Conservation (phyloP, 331 rosid species). For the Rhamnella rubrinervis region DNA sequence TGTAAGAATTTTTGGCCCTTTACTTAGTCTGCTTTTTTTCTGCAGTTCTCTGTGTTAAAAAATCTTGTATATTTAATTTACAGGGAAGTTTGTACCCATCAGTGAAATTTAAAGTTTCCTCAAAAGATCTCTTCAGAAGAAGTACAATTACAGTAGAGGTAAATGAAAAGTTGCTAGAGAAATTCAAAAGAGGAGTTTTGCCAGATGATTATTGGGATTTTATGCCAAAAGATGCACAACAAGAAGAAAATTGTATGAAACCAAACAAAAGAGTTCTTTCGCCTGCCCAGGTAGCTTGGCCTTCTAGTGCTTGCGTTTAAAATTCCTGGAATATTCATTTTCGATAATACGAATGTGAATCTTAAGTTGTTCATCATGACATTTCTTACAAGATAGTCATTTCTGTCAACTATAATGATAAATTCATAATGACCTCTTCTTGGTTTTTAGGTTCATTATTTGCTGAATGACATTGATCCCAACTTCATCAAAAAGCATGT, state of each 20-base stretch:
- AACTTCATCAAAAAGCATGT: conserved; percentile 56
- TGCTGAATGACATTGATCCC: conserved; percentile 67
- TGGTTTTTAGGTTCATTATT: conserved; percentile 59
- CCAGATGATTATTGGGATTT: conserved; percentile 85
- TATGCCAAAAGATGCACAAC: conserved; percentile 60
- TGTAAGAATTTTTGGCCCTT: conserved; percentile 58
- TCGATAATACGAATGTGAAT: background rate
- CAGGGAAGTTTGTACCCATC: conserved; percentile 75
- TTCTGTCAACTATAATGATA: conserved; percentile 8
- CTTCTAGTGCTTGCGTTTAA: background rate
- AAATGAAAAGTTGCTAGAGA: conserved; percentile 41
- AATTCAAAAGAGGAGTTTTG: conserved; percentile 27
- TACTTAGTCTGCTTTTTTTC: background rate
- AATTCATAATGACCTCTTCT: conserved; percentile 17
- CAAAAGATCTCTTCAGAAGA: conserved; percentile 60
- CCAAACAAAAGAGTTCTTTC: conserved; percentile 69
- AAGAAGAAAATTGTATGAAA: conserved; percentile 49
- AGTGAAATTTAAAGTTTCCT: conserved; percentile 75
- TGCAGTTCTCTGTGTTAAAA: conserved; percentile 10
- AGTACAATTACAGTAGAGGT: conserved; percentile 69
- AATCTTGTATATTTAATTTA: conserved; percentile 25
- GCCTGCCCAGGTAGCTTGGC: conserved; percentile 66
- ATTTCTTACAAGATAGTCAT: background rate
- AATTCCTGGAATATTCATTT: background rate
- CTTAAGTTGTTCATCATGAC: background rate